Conservation (phyloP, 2,329 filamentous ascomycete genomes). For the Coniella lustricola region DNA sequence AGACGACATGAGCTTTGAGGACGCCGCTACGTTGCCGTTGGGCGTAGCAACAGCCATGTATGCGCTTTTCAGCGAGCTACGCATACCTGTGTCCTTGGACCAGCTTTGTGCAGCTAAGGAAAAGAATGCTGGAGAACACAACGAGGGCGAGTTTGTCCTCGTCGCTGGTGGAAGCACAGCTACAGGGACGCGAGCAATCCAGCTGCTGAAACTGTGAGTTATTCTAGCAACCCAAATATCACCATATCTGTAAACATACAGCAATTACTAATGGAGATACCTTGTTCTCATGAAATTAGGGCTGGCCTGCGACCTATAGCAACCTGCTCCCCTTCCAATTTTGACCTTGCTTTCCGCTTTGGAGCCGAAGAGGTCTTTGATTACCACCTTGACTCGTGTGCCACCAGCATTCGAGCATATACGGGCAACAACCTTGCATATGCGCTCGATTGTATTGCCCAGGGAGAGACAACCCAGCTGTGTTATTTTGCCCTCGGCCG, state of each 20-base stretch:
- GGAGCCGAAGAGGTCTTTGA: conserved; percentile 36
- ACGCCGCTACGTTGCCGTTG: neutral
- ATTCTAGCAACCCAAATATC: too few species aligned
- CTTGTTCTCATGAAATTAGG: too few species aligned
- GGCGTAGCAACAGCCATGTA: conserved; percentile 13
- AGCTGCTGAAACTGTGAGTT: conserved; percentile 17
- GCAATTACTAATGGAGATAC: too few species aligned
- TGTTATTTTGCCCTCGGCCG: conserved; percentile 31
- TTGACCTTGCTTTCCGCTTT: conserved; percentile 26
- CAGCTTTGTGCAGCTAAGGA: too few species aligned
- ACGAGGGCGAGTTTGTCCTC: neutral
- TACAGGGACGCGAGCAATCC: neutral
- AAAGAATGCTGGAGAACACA: conserved; percentile 3
- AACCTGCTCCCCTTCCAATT: conserved; percentile 23
- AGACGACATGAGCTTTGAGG: neutral
- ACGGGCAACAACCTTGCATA: conserved; percentile 29
- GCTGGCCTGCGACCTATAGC: conserved; percentile 10
- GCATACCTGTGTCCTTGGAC: conserved; percentile 15
- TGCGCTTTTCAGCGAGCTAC: conserved; percentile 18
- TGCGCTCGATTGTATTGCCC: conserved; percentile 31
- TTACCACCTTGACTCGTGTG: conserved; percentile 20
- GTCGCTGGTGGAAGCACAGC: neutral
- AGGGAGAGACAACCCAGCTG: conserved; percentile 23
- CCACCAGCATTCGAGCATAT: conserved; percentile 26
- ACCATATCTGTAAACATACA: too few species aligned